phyloP scores from a whole-genome alignment of 1,139 yeast species.

The Tardiomyces depauwii region DNA sequence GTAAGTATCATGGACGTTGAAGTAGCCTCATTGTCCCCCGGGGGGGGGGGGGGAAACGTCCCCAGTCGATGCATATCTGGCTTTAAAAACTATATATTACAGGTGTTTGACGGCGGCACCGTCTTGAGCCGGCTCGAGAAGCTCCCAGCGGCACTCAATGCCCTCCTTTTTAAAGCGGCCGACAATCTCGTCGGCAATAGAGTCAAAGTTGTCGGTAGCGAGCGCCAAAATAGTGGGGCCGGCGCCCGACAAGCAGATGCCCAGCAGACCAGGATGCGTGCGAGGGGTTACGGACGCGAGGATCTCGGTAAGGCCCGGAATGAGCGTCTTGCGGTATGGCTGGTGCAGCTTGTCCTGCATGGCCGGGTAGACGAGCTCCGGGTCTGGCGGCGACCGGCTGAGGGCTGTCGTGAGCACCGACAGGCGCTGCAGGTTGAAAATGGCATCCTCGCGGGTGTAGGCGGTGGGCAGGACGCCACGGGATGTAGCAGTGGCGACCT shows the following conservation, averaged over 20 bases:
- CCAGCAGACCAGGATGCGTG: slow-evolving; percentile 74
- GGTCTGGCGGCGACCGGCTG: slow-evolving; percentile 70
- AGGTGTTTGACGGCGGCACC: slow-evolving; percentile 33
- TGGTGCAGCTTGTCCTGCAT: slow-evolving; percentile 97
- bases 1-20: too few species aligned
- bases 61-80: too few species aligned
- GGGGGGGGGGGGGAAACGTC: too few species aligned
- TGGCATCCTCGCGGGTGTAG: slow-evolving; percentile 72
- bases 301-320: slow-evolving; percentile 83
- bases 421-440: slow-evolving; percentile 74
- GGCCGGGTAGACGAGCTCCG: slow-evolving; percentile 76
- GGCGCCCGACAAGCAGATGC: slow-evolving; percentile 93
- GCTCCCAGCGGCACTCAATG: slow-evolving; percentile 69
- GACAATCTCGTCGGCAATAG: slow-evolving; percentile 69
- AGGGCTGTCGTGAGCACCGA: slow-evolving; percentile 75
- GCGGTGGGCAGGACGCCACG: slow-evolving; percentile 78
- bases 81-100: too few species aligned
- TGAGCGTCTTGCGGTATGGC: slow-evolving; percentile 81
- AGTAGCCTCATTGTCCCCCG: too few species aligned
- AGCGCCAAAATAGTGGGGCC: slow-evolving; percentile 94
- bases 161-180: slow-evolving; percentile 53
- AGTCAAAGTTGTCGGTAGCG: slow-evolving; percentile 79
- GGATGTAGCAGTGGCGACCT: slow-evolving; percentile 84
- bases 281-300: slow-evolving; percentile 73
- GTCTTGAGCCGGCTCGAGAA: slow-evolving; percentile 75